These are phyloP conservation scores for Phytopythium vexans DNA, from an alignment of 352 stramenopile species.

Conservation along the genomic window DNA sequence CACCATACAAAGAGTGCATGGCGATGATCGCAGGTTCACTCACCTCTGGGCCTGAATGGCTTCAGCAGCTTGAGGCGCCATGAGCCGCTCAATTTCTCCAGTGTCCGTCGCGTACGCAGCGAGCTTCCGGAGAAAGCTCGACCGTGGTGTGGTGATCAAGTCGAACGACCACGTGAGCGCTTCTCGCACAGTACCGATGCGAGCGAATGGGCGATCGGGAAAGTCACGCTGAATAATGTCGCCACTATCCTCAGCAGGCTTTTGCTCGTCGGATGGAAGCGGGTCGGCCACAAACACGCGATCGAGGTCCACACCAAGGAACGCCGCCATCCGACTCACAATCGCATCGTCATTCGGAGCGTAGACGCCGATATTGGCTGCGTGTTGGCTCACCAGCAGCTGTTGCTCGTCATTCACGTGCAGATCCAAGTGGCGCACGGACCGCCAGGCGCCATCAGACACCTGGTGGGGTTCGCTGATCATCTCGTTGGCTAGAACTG, in stretches of 20 bases:
- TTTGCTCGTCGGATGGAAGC: constrained; percentile 3
- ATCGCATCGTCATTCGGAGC: constrained; percentile 50
- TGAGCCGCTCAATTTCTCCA: constrained; percentile 43
- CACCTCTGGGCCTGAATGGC: constrained; percentile 43
- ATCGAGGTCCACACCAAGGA: constrained; percentile 51
- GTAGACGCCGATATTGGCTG: constrained; percentile 79
- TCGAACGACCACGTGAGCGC: constrained; percentile 79
- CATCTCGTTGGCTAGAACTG: constrained; percentile 46
- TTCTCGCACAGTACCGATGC: constrained; percentile 57
- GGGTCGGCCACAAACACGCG: constrained; percentile 40
- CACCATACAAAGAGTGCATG: background rate
- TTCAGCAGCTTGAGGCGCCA: constrained; percentile 39
- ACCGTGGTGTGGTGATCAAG: constrained; percentile 51
- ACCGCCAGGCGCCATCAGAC: constrained; percentile 48
- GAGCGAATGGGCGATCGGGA: constrained; percentile 42
- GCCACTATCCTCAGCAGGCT: background rate
- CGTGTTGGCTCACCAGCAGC: constrained; percentile 43
- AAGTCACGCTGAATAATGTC: constrained; percentile 9
- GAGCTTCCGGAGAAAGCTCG: constrained; percentile 57
- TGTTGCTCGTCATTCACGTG: constrained; percentile 43
- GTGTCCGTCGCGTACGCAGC: constrained; percentile 57
- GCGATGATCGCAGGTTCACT: background rate
- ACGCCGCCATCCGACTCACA: constrained; percentile 48
- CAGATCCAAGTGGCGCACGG: constrained; percentile 72
- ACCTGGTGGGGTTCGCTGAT: constrained; percentile 60